phyloP scores from a whole-genome alignment of 306 rosid species.

The Rosa rugosa region DNA sequence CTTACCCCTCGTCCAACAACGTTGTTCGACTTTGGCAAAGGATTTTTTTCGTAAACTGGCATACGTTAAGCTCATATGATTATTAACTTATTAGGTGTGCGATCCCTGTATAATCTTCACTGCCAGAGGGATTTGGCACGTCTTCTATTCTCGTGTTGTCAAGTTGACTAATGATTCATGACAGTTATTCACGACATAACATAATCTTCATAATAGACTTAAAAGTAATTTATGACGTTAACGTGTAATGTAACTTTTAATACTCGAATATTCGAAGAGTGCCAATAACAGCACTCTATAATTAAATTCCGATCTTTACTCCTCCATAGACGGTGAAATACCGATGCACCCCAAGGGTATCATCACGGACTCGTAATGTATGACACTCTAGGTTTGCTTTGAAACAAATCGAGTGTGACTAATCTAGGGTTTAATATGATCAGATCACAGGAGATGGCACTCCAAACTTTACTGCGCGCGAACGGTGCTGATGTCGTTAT shows the following conservation, averaged over 20 bases:
- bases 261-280: background rate
- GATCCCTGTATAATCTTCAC: background rate
- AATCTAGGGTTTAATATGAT: background rate
- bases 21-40: background rate
- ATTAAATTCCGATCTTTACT: background rate
- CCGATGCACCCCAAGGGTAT: background rate
- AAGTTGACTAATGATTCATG: background rate
- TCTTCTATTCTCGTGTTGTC: background rate
- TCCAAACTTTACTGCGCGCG: background rate
- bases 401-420: background rate
- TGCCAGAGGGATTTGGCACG: background rate
- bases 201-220: background rate
- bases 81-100: background rate
- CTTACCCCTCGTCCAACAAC: background rate
- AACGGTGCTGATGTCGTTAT: background rate
- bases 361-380: slow-evolving; percentile 1
- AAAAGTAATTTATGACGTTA: background rate
- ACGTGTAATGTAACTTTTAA: background rate
- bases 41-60: background rate
- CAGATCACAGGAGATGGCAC: background rate
- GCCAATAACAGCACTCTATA: too few species aligned
- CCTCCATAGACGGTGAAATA: background rate
- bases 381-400: background rate
- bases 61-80: background rate
- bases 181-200: background rate